Evolutionary conservation across 2,329 filamentous ascomycete species (phyloP), one percentile per base, ranked within the genome.

Genomic region (Eutypella sp.): DNA sequence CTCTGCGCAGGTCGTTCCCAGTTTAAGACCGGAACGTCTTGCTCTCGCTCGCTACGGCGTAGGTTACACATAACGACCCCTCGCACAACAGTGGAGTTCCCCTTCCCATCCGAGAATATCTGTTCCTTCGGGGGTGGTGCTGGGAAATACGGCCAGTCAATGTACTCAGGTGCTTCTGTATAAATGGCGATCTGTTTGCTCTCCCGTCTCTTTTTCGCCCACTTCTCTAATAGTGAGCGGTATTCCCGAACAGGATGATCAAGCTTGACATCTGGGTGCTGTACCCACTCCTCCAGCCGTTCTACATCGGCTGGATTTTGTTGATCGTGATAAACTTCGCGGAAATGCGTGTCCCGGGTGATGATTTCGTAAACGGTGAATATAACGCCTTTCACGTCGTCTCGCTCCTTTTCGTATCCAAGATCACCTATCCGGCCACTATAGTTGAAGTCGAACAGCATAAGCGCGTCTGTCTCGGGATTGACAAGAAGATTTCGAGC

Each of bases 401-500:
- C 57, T 15, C 60, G 55, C 25, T 29, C 8, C 13, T 7, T 11
- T 54, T 56, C 45, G 1, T 11, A 2, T 18, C 55, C 57, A 27
- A 23, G 37, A 15, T 42, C 42, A 3, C 33, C 44, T 31, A 65
- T 61, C 15, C 53, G 54, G 37, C 49, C 54, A 1, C 51, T 44
- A 33, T 41, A 60, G 46, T 64, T 61, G 44, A 69, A 69, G 54
- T 70, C 66, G 40, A 69, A 67, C 2, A 70, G 38, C 47, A 65
- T 47, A 10, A 71, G 41, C 4, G 48, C 47, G 41, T 69, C 57
- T 15, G 63, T 66, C 10, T 42, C 33, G 5, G 58, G 53, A 40
- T 70, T 54, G 41, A 71, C 47, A 1, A 71, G 39, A 5, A 71
- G 55, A 45, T 71, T 71, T 25, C 64, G 59, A 3, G 63, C 49